Base-by-base conservation (phyloP, 2,329 filamentous ascomycete genomes). In the Colletotrichum karsti region DNA sequence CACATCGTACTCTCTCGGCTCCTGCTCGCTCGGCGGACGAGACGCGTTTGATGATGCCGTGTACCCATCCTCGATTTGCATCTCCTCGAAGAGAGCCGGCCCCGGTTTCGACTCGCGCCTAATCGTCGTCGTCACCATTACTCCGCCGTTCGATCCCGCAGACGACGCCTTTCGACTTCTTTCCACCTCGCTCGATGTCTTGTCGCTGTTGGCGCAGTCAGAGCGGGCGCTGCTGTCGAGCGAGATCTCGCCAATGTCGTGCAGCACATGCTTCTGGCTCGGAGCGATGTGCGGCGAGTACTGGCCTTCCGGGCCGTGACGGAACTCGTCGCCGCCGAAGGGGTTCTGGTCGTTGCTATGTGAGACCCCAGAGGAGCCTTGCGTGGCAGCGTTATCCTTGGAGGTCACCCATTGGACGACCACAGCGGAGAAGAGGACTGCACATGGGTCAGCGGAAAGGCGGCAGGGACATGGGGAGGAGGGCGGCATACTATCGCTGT, bases 401-500 rank as follows among this genome's bases (percentile, higher is more conserved):
- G 81, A 84, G 0, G 83, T 86, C 44, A 89, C 84, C 88, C 88
- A 91, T 71, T 90, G 88, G 44, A 91, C 83, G n/a, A 91, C 85
- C 4, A 88, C 72, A 20, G 86, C 85, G 13, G 85, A 88, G 76
- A 90, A 89, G 30, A 90, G 81, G 15, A 90, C 87, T 88, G n/a
- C 20, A 42, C 41, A 33, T 26, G 9, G 20, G 24, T 62, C 58
- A 63, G 22, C 15, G 39, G 51, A 55, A 7, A n/a, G 9, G 22
- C 18, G 28, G 26, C 26, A 26, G 26, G 35, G 37, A 24, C 15
- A 24, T 18, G 50, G 51, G 55, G 20, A 8, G 20, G 22, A 44
- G 28, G 44, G 13, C 28, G 18, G 66, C 83, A 73, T 76, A 89
- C 88, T 85, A 73, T 91, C 89, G 69, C 84, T 82, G 72, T 91